Conservation (phyloP, 1,284 basidiomycete genomes). For the Laetiporus sulphureus region DNA sequence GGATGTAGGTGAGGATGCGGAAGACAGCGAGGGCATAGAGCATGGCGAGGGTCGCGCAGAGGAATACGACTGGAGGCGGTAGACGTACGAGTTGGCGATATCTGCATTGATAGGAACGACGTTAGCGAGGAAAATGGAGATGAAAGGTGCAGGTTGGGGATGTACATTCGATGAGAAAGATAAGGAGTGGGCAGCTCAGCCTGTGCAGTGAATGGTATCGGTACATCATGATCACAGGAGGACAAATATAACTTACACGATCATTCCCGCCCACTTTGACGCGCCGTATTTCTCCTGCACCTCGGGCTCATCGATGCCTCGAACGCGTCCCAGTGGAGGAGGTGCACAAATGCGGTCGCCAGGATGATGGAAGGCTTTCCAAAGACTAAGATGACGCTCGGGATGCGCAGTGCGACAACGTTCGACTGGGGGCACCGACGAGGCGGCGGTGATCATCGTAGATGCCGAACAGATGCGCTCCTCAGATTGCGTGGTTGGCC, state of each 20-base stretch:
- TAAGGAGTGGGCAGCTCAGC: constrained; percentile 56
- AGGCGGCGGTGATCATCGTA: no score
- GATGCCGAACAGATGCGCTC: no score
- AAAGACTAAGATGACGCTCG: constrained; percentile 63
- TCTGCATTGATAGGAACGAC: constrained; percentile 40
- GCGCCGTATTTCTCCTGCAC: constrained; percentile 42
- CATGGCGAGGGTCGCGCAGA: constrained; percentile 42
- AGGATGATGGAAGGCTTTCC: constrained; percentile 80
- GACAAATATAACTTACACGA: constrained; percentile 64
- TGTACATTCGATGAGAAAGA: constrained; percentile 75
- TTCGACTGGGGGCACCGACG: no score
- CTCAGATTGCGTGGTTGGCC: no score
- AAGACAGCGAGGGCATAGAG: constrained; percentile 7
- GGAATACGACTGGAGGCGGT: constrained; percentile 53
- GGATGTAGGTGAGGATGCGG: no score
- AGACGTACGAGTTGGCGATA: constrained; percentile 65
- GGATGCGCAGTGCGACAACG: no score
- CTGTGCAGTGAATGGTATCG: no score
- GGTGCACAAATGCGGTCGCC: constrained; percentile 73
- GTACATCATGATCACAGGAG: no score
- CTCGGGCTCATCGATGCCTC: constrained; percentile 40
- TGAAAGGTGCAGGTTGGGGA: constrained; percentile 5
- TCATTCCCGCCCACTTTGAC: constrained; percentile 55
- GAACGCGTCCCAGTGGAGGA: constrained; percentile 73
- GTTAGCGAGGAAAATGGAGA: background rate